Evolutionary conservation across 2,329 filamentous ascomycete species (phyloP), one percentile per base, ranked within the genome.

Genomic region (Daldinia eschscholtzii): DNA sequence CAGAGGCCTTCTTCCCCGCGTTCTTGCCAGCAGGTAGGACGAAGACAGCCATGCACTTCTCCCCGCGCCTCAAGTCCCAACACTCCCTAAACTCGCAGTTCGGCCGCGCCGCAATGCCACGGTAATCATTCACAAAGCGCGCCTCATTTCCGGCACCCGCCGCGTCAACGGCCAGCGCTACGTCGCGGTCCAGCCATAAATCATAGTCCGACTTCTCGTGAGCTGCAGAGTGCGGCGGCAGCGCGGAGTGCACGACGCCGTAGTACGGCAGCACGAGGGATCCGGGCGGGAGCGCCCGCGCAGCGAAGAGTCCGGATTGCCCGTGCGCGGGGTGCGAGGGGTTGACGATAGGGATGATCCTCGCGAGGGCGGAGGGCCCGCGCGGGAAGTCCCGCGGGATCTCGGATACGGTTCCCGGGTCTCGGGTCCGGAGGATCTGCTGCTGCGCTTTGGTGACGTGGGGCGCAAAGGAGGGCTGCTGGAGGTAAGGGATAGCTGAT

Each of bases 121-220:
- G 82, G 73, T 88, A 92, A 78, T 92, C 89, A 74, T 92, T 92
- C 52, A 91, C 84, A 72, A 90, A 91, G 9, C 89, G 81, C 1
- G 86, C 89, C 79, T 92, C 89, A 73, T 91, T 91, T 10, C 89
- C 89, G 60, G 79, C 79, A 41, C 75, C 76, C 15, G 82, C 84
- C 3, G 89, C 89, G 73, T 92, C 89, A 3, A 91, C 85, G 2
- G 88, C 88, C 0, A 89, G 80, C 15, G 84, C 85, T 0, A 79
- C 82, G 20, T 85, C 87, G 20, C 84, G 81, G 77, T 89, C 87
- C 20, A 91, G 80, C 83, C 87, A 89, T 28, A 92, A 80, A 75
- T 91, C 89, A 75, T 91, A 91, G 79, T 91, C 87, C 6, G 85
- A 87, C 13, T 74, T 64, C n/a, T 80, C 79, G 68, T 86, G 80